Conservation (phyloP, 2,329 filamentous ascomycete species). For the Fusarium pilosicola region DNA sequence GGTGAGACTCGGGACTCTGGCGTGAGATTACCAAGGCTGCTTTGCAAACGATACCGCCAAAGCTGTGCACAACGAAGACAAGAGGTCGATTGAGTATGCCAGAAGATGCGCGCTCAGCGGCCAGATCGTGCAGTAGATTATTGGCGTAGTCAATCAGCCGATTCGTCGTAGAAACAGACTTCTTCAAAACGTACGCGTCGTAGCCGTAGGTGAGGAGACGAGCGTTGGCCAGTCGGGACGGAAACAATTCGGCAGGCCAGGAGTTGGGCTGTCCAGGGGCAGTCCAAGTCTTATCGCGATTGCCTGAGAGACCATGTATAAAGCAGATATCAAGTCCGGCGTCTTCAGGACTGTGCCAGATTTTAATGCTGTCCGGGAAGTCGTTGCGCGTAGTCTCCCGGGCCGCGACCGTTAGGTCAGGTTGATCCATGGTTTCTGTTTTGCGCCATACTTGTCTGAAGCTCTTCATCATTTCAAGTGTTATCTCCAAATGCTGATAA, state of each 20-base stretch:
- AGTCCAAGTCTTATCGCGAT: neutral
- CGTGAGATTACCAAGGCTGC: neutral
- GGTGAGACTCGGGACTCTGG: neutral
- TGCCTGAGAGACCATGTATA: neutral
- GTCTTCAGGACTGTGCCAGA: neutral
- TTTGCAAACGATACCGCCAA: neutral
- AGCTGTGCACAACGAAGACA: neutral
- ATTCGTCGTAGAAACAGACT: neutral
- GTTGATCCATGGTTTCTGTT: neutral
- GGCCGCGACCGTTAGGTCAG: accelerated
- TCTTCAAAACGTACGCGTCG: neutral
- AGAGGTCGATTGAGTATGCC: neutral
- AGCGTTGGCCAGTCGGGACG: neutral
- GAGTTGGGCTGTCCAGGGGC: neutral
- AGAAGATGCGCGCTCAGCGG: neutral
- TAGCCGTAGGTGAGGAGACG: neutral
- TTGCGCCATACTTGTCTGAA: neutral
- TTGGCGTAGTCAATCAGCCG: neutral
- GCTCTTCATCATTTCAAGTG: neutral
- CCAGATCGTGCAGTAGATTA: neutral
- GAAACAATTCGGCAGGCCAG: neutral
- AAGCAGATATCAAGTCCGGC: neutral
- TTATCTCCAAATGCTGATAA: accelerated
- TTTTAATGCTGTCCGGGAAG: neutral
- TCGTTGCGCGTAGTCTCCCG: neutral